phyloP scores from a whole-genome alignment of 108 stramenopile species.

The Craspedostauros australis region DNA sequence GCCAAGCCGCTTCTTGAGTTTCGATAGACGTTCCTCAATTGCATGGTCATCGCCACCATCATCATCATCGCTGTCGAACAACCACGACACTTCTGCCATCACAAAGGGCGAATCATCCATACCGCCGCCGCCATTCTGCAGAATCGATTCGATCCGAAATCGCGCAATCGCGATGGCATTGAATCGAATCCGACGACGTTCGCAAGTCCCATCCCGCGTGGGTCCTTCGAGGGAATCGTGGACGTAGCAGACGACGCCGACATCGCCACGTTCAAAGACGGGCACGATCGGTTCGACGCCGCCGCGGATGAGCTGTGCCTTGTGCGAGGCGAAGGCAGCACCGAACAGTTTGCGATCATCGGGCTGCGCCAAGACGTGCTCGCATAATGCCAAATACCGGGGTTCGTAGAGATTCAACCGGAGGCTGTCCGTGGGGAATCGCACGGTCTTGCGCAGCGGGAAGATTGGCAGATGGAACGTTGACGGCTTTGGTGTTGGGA shows the following conservation, averaged over 20 bases:
- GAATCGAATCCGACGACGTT: conserved; percentile 22
- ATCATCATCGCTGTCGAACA: too few relatives aligned
- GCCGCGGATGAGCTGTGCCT: conserved; percentile 22
- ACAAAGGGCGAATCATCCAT: too few relatives aligned
- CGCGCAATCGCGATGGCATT: conserved; percentile 9
- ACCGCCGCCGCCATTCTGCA: conserved; percentile 9
- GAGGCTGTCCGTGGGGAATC: conserved; percentile 22
- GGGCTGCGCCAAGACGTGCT: conserved; percentile 4
- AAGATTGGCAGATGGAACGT: conserved; percentile 27
- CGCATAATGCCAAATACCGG: conserved; percentile 25
- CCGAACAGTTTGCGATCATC: conserved; percentile 14
- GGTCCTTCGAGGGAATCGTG: conserved; percentile 11
- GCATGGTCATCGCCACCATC: too few relatives aligned
- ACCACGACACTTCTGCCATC: too few relatives aligned
- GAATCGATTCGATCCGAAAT: conserved; percentile 19
- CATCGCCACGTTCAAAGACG: conserved; percentile 20
- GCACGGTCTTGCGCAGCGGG: conserved; percentile 30
- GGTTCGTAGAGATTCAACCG: conserved; percentile 39
- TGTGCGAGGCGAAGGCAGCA: conserved; percentile 18
- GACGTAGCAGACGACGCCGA: conserved; percentile 17
- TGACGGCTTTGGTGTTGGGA: too few relatives aligned
- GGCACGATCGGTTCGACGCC: conserved; percentile 28
- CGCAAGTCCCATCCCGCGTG: not conserved
- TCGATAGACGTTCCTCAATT: too few relatives aligned
- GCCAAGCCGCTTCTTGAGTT: too few relatives aligned